These are phyloP conservation scores for Dothideomycetidae sp. DNA, from an alignment of 2,329 filamentous ascomycete species.

Conservation along the genomic window DNA sequence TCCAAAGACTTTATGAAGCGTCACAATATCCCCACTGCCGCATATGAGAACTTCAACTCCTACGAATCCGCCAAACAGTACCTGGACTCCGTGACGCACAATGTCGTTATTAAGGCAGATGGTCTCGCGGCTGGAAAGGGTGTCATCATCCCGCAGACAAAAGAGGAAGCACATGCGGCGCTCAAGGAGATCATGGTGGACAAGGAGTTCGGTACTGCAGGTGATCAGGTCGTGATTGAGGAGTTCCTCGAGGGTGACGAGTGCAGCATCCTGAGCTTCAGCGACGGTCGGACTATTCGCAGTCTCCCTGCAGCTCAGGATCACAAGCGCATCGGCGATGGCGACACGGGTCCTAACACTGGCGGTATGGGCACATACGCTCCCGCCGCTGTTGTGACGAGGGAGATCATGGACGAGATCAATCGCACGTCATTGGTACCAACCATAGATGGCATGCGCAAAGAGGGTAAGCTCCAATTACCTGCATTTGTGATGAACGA, in stretches of 20 bases:
- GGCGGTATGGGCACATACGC: constrained; percentile 98
- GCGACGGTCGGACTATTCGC: constrained; percentile 71
- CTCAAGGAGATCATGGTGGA: constrained; percentile 84
- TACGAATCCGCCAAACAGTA: constrained; percentile 39
- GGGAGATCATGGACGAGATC: constrained; percentile 59
- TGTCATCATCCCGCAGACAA: constrained; percentile 72
- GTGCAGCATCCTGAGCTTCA: constrained; percentile 80
- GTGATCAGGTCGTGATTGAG: constrained; percentile 87
- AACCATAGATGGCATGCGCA: constrained; percentile 75
- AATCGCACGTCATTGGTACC: constrained; percentile 75
- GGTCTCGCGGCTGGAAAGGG: constrained; percentile 91
- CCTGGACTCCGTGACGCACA: constrained; percentile 53
- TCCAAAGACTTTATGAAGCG: constrained; percentile 96
- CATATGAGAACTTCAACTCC: constrained; percentile 64
- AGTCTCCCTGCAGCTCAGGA: constrained; percentile 86
- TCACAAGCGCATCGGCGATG: constrained; percentile 88
- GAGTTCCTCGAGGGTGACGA: constrained; percentile 88
- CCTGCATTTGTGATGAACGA: too few relatives aligned
- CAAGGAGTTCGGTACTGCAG: constrained; percentile 72
- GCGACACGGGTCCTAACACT: constrained; percentile 82
- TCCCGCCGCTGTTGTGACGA: constrained; percentile 41
- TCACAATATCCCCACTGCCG: constrained; percentile 77
- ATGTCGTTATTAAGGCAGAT: constrained; percentile 85
- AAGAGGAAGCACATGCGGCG: constrained; percentile 67
- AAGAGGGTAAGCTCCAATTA: constrained; percentile 44